These are phyloP conservation scores for Umbilicus rupestris DNA, from an alignment of 164 flowering plant species.

Conservation along the genomic window DNA sequence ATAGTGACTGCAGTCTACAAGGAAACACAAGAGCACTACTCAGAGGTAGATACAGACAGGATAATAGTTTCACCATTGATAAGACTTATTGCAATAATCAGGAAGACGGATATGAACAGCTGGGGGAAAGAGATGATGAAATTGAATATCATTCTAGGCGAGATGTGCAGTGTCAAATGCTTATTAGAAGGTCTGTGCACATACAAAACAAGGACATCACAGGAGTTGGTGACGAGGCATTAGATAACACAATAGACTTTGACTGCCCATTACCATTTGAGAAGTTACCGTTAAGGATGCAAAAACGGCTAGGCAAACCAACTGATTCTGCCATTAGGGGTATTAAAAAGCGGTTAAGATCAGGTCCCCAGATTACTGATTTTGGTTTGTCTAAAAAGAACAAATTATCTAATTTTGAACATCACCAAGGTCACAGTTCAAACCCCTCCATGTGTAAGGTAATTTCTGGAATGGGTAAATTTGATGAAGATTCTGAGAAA, in stretches of 20 bases:
- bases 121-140: background rate
- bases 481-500: conserved; percentile 49
- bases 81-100: background rate
- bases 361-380: conserved; percentile 13
- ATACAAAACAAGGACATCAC: background rate
- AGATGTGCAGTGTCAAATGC: conserved; percentile 1
- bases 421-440: conserved; percentile 13
- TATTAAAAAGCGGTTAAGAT: conserved; percentile 24
- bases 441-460: conserved; percentile 15
- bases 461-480: conserved; percentile 24
- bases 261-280: background rate
- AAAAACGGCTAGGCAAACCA: conserved; percentile 1
- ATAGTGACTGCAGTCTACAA: background rate
- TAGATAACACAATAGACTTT: background rate
- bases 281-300: background rate
- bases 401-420: conserved; percentile 16
- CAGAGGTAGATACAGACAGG: background rate
- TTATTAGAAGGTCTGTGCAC: background rate
- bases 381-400: conserved; percentile 14
- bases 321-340: background rate
- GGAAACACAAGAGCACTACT: background rate
- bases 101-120: background rate
- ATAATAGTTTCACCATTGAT: background rate
- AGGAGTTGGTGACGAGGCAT: background rate
- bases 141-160: background rate